Evolutionary conservation across 2,329 filamentous ascomycete genomes (phyloP).

Genomic region (Diplodia mutila): DNA sequence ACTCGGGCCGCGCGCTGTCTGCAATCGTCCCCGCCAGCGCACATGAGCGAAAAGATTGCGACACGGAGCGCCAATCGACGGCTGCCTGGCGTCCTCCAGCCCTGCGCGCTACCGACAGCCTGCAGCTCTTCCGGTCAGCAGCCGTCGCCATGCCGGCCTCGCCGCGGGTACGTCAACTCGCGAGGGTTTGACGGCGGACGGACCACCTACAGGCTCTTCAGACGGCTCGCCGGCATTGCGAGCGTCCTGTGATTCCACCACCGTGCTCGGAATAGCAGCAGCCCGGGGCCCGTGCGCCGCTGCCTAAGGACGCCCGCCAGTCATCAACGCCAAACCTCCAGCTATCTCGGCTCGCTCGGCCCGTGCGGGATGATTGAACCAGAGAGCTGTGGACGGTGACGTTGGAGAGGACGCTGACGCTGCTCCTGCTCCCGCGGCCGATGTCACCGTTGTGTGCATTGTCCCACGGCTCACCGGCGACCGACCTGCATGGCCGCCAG

Average conservation of each 20-base stretch:
- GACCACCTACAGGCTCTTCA: conserved; percentile 10
- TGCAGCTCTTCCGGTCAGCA: conserved; percentile 7
- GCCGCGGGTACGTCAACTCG: conserved; percentile 11
- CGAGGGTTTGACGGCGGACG: background rate
- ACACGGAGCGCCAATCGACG: conserved; percentile 14
- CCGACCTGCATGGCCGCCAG: background rate
- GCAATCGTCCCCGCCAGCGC: conserved; percentile 11
- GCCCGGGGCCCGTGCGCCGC: background rate
- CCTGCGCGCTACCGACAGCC: background rate
- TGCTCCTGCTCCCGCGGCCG: background rate
- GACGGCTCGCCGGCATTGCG: conserved; percentile 20
- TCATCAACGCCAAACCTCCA: conserved; percentile 11
- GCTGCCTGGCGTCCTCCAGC: conserved; percentile 3
- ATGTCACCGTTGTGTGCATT: no score
- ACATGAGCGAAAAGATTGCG: conserved; percentile 13
- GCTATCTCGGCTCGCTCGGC: conserved; percentile 12
- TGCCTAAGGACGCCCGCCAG: background rate
- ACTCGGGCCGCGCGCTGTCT: conserved; percentile 12
- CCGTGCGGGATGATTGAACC: background rate
- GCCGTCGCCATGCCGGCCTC: background rate
- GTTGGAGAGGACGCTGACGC: background rate
- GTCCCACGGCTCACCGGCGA: conserved; percentile 1
- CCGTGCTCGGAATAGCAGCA: conserved; percentile 10
- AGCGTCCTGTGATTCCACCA: conserved; percentile 21
- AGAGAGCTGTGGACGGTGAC: background rate